These are phyloP conservation scores for Diaporthe amygdali DNA, from an alignment of 2,329 filamentous ascomycete genomes.

Conservation along the genomic window DNA sequence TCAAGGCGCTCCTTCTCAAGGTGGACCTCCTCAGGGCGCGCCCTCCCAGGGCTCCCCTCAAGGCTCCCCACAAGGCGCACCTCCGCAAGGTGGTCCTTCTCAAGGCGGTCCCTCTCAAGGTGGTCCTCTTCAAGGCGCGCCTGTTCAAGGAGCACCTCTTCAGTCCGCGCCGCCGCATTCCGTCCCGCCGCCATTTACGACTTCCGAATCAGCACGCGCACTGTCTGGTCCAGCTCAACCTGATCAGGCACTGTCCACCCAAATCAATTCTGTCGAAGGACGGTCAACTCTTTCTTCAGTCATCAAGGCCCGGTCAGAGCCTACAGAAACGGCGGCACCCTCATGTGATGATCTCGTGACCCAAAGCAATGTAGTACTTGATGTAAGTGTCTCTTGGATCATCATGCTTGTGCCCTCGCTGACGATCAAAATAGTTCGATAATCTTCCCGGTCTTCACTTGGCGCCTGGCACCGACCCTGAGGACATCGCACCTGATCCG, in stretches of 20 bases:
- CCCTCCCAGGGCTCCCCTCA: neutral
- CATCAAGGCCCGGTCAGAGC: conserved; percentile 12
- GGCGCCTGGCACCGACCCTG: neutral
- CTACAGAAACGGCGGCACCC: neutral
- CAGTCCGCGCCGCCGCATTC: neutral
- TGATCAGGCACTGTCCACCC: neutral
- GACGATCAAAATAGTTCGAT: conserved; percentile 29
- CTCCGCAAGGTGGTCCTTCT: neutral
- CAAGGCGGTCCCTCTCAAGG: neutral
- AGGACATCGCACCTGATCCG: conserved; percentile 12
- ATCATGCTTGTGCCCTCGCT: neutral
- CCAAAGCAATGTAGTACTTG: conserved; percentile 21
- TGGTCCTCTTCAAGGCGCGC: neutral
- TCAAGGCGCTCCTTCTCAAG: neutral
- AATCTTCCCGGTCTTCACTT: conserved; percentile 21
- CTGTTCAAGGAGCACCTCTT: neutral
- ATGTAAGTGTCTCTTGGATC: conserved; percentile 19
- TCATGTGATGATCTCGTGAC: conserved; percentile 22
- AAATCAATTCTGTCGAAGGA: neutral
- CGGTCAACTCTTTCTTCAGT: neutral
- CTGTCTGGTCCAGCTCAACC: neutral
- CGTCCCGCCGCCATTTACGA: neutral
- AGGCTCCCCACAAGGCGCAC: neutral
- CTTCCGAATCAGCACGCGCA: neutral
- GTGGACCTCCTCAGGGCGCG: neutral